Evolutionary conservation across 2,329 filamentous ascomycete species (phyloP), one percentile per base, ranked within the genome.

Genomic region (Sclerotinia spermophila): DNA sequence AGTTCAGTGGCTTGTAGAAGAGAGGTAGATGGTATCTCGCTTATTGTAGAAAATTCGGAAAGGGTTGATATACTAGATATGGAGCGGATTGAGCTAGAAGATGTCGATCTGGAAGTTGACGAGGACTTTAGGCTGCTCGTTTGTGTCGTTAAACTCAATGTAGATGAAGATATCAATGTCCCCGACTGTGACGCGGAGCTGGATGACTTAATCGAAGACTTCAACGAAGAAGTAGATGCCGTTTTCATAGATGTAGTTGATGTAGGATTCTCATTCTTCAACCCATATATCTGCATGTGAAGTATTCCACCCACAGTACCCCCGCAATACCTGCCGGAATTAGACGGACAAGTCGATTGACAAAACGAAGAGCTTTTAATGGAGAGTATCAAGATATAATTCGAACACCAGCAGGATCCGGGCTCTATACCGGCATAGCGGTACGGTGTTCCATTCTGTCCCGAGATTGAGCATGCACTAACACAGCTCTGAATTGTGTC

Each of bases 261-360:
- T 10, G 45, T 53, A 40, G 38, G n/a, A 42, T 33, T 67, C 8
- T 33, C 27, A 21, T 21, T 33, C 19, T 42, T 59, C 24, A 67
- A 48, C 44, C 59, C 38, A 38, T 67, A 67, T 67, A 67, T n/a
- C 40, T 56, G 51, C 65, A 67, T 67, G 21, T 60, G 42, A 59
- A 35, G 65, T 56, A 44, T 17, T 27, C 40, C 40, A 10, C 21
- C 24, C 15, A 45, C 21, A 24, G 7, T 27, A n/a, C 51, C 51
- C 19, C 51, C 51, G 35, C 65, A 67, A n/a, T 58, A 67, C 59
- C n/a, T 45, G 35, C 48, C 48, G 19, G 27, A 27, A 35, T 30
- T 45, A 42, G 53, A 59, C 27, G 51, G 51, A 30, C 65, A 67
- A 17, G n/a, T 56, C 4, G 65, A 67, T 42, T 59, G 48, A 35